Percentiles rank a stretch among this genome's conserved stretches.
These are phyloP conservation scores for Sporothrix pallida DNA, from an alignment of 2,329 filamentous ascomycete species.

Conservation along the genomic window DNA sequence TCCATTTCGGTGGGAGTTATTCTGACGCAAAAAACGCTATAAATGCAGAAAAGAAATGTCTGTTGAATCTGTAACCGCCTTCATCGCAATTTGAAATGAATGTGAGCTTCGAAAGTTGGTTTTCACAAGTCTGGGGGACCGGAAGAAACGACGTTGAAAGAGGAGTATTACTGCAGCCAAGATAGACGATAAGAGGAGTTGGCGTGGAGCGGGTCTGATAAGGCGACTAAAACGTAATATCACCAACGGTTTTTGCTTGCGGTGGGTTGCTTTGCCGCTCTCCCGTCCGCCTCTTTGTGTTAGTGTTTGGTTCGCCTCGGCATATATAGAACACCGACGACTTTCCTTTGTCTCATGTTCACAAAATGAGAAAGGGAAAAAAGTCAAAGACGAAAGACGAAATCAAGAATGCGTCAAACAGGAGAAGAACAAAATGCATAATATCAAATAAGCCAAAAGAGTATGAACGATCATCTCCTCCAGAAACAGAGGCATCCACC, in stretches of 20 bases:
- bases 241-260: slow-evolving; percentile 22
- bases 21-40: not conserved
- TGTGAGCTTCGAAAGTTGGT: not conserved
- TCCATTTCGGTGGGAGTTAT: not conserved
- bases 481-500: slow-evolving; percentile 19
- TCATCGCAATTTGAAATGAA: too few relatives aligned
- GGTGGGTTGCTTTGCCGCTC: not conserved
- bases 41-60: not conserved
- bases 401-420: not conserved
- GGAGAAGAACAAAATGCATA: slow-evolving; percentile 14
- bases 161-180: not conserved
- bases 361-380: not conserved
- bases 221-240: slow-evolving; percentile 19
- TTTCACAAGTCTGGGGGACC: not conserved
- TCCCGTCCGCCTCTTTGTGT: slow-evolving; percentile 3
- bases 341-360: not conserved
- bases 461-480: slow-evolving; percentile 24
- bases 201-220: slow-evolving; percentile 16
- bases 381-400: not conserved
- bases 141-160: slow-evolving; percentile 9
- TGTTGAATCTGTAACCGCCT: too few relatives aligned
- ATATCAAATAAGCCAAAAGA: slow-evolving; percentile 11
- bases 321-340: not conserved
- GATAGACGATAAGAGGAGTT: slow-evolving; percentile 8
- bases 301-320: not conserved